Conservation (phyloP, 2,329 filamentous ascomycete genomes). For the Aspergillus fumigatiaffinis region DNA sequence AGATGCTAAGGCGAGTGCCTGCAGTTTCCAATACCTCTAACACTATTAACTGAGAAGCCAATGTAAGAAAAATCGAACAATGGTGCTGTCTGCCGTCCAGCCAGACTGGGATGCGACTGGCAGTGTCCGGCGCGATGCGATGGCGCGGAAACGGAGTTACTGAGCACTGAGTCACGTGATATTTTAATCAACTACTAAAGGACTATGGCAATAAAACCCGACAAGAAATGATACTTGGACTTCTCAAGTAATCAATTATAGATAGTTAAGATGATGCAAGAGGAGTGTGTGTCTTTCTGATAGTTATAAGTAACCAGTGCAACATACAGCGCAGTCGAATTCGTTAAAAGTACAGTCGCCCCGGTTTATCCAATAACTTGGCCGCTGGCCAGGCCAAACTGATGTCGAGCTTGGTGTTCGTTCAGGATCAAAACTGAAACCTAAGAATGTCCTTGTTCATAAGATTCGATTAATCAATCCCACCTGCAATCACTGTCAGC, state of each 20-base stretch:
- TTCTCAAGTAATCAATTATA: background rate
- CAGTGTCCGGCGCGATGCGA: slow-evolving; percentile 9
- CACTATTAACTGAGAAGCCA: background rate
- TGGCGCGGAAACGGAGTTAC: slow-evolving; percentile 4
- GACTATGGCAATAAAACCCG: background rate
- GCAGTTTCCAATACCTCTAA: background rate
- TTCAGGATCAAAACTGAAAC: background rate
- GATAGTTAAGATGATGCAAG: background rate
- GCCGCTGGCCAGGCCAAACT: background rate
- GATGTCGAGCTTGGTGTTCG: background rate
- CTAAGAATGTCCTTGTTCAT: background rate
- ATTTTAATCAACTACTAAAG: background rate
- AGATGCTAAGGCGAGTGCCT: background rate
- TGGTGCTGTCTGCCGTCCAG: background rate
- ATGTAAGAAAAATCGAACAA: background rate
- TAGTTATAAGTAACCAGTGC: slow-evolving; percentile 4
- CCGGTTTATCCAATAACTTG: slow-evolving; percentile 10
- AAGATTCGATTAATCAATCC: slow-evolving; percentile 18
- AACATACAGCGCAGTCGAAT: slow-evolving; percentile 12
- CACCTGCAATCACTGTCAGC: slow-evolving; percentile 19
- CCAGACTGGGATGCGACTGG: background rate
- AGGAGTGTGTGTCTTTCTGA: slow-evolving; percentile 9
- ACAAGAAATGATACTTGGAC: background rate
- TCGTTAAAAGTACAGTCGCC: slow-evolving; percentile 20
- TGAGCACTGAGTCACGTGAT: slow-evolving; percentile 12